These are phyloP conservation scores for Petunia axillaris DNA, from an alignment of 257 asterid genomes.

Conservation along the genomic window DNA sequence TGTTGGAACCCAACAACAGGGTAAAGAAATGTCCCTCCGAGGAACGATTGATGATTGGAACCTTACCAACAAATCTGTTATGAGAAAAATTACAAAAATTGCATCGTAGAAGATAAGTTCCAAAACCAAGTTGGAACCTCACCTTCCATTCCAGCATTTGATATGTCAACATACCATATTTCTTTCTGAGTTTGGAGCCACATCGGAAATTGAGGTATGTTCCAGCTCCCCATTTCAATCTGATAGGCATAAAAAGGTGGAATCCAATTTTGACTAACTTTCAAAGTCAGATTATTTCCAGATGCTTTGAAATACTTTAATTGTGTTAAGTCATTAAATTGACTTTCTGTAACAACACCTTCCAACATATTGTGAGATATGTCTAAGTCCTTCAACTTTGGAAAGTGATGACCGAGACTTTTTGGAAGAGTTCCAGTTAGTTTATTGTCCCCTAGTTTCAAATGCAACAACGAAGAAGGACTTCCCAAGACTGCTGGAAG, in stretches of 20 bases:
- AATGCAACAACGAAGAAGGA: neutral
- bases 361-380: slow-evolving; percentile 26
- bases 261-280: slow-evolving; percentile 36
- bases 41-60: neutral
- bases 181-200: slow-evolving; percentile 39
- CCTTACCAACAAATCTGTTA: neutral
- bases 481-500: neutral
- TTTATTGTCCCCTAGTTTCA: neutral
- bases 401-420: slow-evolving; percentile 34
- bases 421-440: neutral
- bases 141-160: slow-evolving; percentile 32
- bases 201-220: slow-evolving; percentile 29
- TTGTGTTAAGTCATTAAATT: slow-evolving; percentile 35
- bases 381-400: neutral
- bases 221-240: slow-evolving; percentile 30
- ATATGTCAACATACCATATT: slow-evolving; percentile 11
- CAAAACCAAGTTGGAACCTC: slow-evolving; percentile 44
- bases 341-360: slow-evolving; percentile 38
- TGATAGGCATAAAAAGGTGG: neutral
- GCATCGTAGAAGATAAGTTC: slow-evolving; percentile 5
- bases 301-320: neutral
- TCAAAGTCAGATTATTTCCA: slow-evolving; percentile 32
- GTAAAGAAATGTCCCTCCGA: no score
- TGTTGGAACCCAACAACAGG: slow-evolving; percentile 30
- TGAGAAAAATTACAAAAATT: neutral